A percentile compares a stretch with the other conserved stretches of the same genome.
phyloP scores from a whole-genome alignment of 352 stramenopile genomes.

The Blastocystis sp. region DNA sequence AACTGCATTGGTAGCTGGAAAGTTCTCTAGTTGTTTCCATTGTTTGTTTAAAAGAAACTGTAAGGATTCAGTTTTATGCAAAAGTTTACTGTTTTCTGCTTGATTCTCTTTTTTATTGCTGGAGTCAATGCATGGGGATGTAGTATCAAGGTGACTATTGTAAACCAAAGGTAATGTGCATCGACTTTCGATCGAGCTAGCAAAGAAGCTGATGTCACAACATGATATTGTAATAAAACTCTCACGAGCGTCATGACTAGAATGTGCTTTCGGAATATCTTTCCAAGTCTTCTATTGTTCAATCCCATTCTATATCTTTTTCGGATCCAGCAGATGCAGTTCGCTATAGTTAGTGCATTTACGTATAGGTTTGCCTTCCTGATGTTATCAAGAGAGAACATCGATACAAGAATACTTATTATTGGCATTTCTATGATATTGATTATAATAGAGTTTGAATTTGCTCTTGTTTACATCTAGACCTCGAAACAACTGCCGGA shows the following conservation, averaged over 20 bases:
- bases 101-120: neutral
- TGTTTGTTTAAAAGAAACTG: conserved; percentile 11
- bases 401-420: conserved; percentile 8
- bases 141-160: neutral
- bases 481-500: neutral
- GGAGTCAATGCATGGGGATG: neutral
- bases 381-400: conserved; percentile 30
- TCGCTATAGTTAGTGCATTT: neutral
- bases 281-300: neutral
- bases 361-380: neutral
- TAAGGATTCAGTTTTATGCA: neutral
- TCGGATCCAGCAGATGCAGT: neutral
- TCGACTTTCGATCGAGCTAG: neutral
- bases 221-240: neutral
- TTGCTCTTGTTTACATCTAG: neutral
- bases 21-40: neutral
- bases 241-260: neutral
- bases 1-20: conserved; percentile 55
- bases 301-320: neutral
- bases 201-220: neutral
- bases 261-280: neutral
- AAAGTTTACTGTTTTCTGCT: neutral
- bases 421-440: conserved; percentile 54
- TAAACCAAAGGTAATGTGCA: conserved; percentile 28
- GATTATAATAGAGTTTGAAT: conserved; percentile 17